Percentiles rank a stretch among this genome's conserved stretches.
These are phyloP conservation scores for Crepidotus variabilis DNA, from an alignment of 768 basidiomycete genomes.

Conservation along the genomic window DNA sequence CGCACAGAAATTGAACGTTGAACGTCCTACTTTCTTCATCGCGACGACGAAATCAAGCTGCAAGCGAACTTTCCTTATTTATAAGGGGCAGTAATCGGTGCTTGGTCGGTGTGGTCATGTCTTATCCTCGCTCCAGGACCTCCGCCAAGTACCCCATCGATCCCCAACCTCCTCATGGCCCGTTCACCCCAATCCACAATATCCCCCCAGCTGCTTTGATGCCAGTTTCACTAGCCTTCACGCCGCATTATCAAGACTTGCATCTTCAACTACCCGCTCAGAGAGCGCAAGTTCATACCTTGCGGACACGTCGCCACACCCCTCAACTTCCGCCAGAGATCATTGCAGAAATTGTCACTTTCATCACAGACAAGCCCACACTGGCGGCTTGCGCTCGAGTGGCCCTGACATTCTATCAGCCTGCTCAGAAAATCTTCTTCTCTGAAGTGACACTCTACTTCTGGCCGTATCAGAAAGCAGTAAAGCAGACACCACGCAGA, in stretches of 20 bases:
- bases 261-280: background rate
- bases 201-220: background rate
- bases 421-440: slow-evolving; percentile 3
- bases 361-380: background rate
- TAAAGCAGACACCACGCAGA: background rate
- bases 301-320: background rate
- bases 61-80: background rate
- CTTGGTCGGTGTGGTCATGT: background rate
- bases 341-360: slow-evolving; percentile 1
- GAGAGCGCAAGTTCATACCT: background rate
- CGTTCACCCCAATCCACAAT: background rate
- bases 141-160: background rate
- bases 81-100: background rate
- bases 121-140: background rate
- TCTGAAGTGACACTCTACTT: background rate
- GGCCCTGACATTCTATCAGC: background rate
- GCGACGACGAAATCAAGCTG: background rate
- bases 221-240: background rate
- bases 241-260: background rate
- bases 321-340: slow-evolving; percentile 4
- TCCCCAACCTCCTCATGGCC: background rate
- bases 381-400: background rate
- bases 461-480: background rate
- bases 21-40: background rate
- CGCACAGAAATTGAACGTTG: background rate